phyloP scores from a whole-genome alignment of 2,329 filamentous ascomycete genomes.

The Fusarium tupiense region DNA sequence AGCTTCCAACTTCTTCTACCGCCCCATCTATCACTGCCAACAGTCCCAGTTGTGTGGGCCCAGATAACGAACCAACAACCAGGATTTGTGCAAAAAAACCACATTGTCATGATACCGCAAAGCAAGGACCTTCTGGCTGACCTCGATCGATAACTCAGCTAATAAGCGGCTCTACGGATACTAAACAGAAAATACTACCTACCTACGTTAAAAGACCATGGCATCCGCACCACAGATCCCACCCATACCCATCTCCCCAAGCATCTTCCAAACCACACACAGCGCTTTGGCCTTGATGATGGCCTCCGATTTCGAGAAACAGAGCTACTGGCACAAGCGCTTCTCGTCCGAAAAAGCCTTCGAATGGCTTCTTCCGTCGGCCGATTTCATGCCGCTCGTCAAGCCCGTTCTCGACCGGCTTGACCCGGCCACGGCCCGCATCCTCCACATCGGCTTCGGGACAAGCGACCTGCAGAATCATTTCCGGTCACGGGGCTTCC shows the following conservation, averaged over 20 bases:
- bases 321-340: slow-evolving; percentile 60
- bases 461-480: slow-evolving; percentile 61
- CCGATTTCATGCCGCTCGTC: slow-evolving; percentile 53
- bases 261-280: slow-evolving; percentile 12
- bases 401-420: slow-evolving; percentile 50
- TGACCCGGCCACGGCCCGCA: slow-evolving; percentile 39
- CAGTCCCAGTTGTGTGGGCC: slow-evolving; percentile 33
- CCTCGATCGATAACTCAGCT: neutral
- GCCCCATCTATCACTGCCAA: slow-evolving; percentile 19
- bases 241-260: slow-evolving; percentile 28
- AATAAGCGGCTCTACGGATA: neutral
- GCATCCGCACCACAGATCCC: slow-evolving; percentile 34
- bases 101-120: slow-evolving; percentile 29
- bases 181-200: slow-evolving; percentile 11
- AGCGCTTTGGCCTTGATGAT: slow-evolving; percentile 31
- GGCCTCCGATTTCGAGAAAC: slow-evolving; percentile 57
- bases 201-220: slow-evolving; percentile 17
- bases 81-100: slow-evolving; percentile 23
- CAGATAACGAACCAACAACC: slow-evolving; percentile 11
- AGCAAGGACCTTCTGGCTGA: neutral
- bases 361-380: slow-evolving; percentile 59
- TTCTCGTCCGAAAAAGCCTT: slow-evolving; percentile 57
- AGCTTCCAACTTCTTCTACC: slow-evolving; percentile 6
- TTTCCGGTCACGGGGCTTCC: slow-evolving; percentile 55
- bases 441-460: slow-evolving; percentile 60